A percentile compares a stretch with the other conserved stretches of the same genome.
Conservation (phyloP, 164 flowering plant species). For the Stephania cephalantha region DNA sequence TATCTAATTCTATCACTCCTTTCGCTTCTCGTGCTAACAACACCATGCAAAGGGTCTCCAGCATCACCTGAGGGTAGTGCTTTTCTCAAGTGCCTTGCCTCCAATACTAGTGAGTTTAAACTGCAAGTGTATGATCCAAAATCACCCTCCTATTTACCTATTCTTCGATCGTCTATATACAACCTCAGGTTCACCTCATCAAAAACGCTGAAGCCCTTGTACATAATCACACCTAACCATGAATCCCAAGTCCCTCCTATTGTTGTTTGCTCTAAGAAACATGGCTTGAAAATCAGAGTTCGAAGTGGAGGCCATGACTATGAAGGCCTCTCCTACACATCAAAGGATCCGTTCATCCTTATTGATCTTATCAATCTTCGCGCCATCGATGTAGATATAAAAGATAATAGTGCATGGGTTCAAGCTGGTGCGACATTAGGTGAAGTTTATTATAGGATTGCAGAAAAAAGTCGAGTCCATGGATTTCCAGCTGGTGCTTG, state of each 20-base stretch:
- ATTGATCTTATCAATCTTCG: slow-evolving; percentile 1
- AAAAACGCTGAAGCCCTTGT: background rate
- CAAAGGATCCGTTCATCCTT: background rate
- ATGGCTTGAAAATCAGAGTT: slow-evolving; percentile 1
- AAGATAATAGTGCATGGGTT: slow-evolving; percentile 7
- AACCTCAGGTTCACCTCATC: background rate
- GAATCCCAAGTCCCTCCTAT: background rate
- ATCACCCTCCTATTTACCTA: background rate
- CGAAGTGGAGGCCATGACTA: slow-evolving; percentile 10
- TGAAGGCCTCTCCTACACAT: slow-evolving; percentile 5
- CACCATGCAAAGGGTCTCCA: background rate
- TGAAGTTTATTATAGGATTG: slow-evolving; percentile 1
- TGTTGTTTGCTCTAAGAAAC: background rate
- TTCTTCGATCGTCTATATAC: background rate
- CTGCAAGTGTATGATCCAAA: background rate
- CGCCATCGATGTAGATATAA: background rate
- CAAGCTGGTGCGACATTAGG: background rate
- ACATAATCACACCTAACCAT: background rate
- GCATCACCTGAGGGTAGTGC: background rate
- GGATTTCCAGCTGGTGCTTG: slow-evolving; percentile 6
- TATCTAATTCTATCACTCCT: background rate
- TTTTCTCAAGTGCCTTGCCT: background rate
- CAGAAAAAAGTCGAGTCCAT: background rate
- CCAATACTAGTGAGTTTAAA: background rate
- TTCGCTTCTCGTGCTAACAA: background rate